Evolutionary conservation across 768 basidiomycete species (phyloP).

Genomic region (Russula ochroleuca): DNA sequence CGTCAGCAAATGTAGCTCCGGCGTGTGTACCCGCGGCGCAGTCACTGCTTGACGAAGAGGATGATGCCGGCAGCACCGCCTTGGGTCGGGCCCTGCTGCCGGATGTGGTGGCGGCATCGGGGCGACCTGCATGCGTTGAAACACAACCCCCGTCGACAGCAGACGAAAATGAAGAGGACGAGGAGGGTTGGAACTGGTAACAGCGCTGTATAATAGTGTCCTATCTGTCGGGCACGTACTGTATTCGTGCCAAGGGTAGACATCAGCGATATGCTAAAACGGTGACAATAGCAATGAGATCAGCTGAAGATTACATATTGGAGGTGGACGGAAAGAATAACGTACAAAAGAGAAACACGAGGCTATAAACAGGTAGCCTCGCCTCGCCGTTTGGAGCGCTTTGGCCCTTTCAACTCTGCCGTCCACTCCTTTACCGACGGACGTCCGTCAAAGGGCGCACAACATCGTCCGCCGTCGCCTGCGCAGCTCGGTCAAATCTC

Average conservation of each 20-base stretch:
- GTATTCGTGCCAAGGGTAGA: background rate
- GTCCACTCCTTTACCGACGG: background rate
- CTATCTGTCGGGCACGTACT: background rate
- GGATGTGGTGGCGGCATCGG: background rate
- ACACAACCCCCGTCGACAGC: too few species aligned
- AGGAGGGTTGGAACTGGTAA: constrained; percentile 29
- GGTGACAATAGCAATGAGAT: background rate
- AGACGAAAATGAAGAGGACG: constrained; percentile 6
- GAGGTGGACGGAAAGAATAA: background rate
- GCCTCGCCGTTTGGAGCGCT: background rate
- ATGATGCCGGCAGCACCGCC: constrained; percentile 4
- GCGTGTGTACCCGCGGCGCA: background rate
- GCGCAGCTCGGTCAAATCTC: background rate
- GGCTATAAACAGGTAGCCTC: constrained; percentile 7
- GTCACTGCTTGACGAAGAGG: constrained; percentile 24
- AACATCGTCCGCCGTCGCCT: background rate
- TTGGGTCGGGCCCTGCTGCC: constrained; percentile 10
- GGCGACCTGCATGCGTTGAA: background rate
- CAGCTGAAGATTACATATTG: background rate
- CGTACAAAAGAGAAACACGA: background rate
- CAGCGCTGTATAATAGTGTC: background rate
- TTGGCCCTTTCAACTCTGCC: constrained; percentile 1
- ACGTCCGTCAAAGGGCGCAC: background rate
- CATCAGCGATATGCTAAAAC: background rate
- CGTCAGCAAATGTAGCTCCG: constrained; percentile 26